Base-by-base conservation (phyloP, 805 yeast genomes). In the Saccharomycopsis sp. region DNA sequence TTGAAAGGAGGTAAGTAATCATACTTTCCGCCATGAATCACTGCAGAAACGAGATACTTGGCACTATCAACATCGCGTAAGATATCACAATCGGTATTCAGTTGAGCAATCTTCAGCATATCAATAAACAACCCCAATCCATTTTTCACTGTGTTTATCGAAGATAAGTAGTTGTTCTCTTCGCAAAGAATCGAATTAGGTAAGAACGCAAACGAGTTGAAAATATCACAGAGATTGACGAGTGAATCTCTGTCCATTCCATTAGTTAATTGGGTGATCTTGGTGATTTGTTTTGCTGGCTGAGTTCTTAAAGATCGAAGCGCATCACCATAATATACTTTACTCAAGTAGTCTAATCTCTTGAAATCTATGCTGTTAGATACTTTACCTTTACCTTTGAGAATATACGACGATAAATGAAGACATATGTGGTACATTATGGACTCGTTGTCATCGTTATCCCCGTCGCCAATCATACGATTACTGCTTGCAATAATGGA, bases 321-420 rank as follows among this genome's bases (percentile, higher is more conserved):
- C 15, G 55, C 47, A n/a, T 53, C 41, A 2, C 55, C 55, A 53
- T 53, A 53, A n/a, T 34, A 53, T 8, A 53, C 47, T 20, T 53
- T 53, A 7, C 55, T 17, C 20, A 24, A 53, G 17, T 53, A 53
- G 47, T 53, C 55, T n/a, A 53, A 14, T 41, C 20, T 34, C 17
- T 53, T 53, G 19, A 14, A 44, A 17, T 44, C 49, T 5, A 44
- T 44, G 22, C 49, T 5, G 19, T 17, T n/a, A n/a, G 22, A 19
- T 3, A 44, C 49, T 44, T 44, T 44, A 3, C 49, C 22, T 12
- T 44, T 44, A 7, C 49, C 49, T 19, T 44, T 44, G 49, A 44
- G 49, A n/a, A 44, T 19, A 19, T 12, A 44, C 22, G 49, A 44
- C 20, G 49, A 44, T 17, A 44, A 44, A 44, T 44, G 49, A 17